phyloP scores from a whole-genome alignment of 352 stramenopile genomes.

The Phytopythium delawarense region DNA sequence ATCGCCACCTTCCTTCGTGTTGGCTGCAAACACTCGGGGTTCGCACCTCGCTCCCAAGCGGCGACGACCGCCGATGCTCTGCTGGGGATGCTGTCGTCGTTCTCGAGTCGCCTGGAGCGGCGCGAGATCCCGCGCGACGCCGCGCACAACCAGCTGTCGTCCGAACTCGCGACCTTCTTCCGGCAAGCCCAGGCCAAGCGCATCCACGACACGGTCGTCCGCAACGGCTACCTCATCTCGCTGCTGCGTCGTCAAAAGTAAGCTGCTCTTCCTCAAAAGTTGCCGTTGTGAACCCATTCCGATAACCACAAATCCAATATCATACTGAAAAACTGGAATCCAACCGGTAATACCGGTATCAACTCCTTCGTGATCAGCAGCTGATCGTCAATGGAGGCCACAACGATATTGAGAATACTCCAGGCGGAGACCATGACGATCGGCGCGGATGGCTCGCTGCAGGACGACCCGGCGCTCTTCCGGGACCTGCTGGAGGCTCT shows the following conservation, averaged over 20 bases:
- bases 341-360: too few relatives aligned
- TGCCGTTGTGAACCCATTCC: too few relatives aligned
- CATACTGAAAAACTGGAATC: too few relatives aligned
- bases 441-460: background rate
- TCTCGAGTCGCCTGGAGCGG: background rate
- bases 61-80: background rate
- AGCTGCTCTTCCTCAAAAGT: too few relatives aligned
- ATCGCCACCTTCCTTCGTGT: background rate
- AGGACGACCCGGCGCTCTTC: background rate
- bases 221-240: conserved; percentile 1
- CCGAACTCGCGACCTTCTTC: background rate
- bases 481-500: background rate
- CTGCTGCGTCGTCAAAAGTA: background rate
- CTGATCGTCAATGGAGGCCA: too few relatives aligned
- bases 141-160: background rate
- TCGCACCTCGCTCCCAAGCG: background rate
- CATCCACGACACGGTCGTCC: background rate
- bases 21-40: background rate
- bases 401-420: too few relatives aligned
- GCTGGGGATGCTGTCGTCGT: background rate
- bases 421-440: background rate
- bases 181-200: background rate
- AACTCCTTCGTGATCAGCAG: too few relatives aligned
- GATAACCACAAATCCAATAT: background rate
- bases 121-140: background rate